Base-by-base conservation (phyloP, 495 filamentous ascomycete species). In the Cenococcum geophilum region DNA sequence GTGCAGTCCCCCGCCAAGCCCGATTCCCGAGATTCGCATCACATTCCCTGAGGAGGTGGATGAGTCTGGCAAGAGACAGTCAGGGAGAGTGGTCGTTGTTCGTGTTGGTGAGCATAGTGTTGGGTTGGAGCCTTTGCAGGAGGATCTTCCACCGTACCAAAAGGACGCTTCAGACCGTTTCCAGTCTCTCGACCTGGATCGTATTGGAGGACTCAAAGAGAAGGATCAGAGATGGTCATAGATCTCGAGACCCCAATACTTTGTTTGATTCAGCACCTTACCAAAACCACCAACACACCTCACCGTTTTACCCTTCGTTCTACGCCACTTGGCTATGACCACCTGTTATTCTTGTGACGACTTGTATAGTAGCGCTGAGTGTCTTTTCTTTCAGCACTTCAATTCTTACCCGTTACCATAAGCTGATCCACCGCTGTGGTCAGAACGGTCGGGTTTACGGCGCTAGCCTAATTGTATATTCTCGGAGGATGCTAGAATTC, bases 21-120 rank as follows among this genome's bases (percentile, higher is more conserved):
- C 80, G 58, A 83, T 97, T 12, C 93, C 93, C 11, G 90, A 97
- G 75, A 98, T 98, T 70, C 89, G 92, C 73, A 96, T 98, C 70
- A 98, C 93, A 0, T 97, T 98, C 77, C 93, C 93, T 14, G 93
- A 98, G 65, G 92, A 97, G 79, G 83, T 88, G 55, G 92, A 96
- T 65, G 83, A 85, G 48, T 71, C 76, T 40, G 95, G 95, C 58
- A 88, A 87, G 72, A 82, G 82, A 61, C 89, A 87, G 76, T 91
- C 87, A 52, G 92, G 91, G 27, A 82, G 90, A 10, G 88, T 96
- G 25, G 87, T 98, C n/a, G 82, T 97, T 11, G 92, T 98, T 25
- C 80, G 87, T 48, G 91, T 98, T 63, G 92, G 91, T 60, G 95
- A 97, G 50, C 86, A 81, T 32, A 83, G 89, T 51, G 83, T 96